phyloP scores from a whole-genome alignment of 805 yeast species.

The Kodamaea neixiangensis region DNA sequence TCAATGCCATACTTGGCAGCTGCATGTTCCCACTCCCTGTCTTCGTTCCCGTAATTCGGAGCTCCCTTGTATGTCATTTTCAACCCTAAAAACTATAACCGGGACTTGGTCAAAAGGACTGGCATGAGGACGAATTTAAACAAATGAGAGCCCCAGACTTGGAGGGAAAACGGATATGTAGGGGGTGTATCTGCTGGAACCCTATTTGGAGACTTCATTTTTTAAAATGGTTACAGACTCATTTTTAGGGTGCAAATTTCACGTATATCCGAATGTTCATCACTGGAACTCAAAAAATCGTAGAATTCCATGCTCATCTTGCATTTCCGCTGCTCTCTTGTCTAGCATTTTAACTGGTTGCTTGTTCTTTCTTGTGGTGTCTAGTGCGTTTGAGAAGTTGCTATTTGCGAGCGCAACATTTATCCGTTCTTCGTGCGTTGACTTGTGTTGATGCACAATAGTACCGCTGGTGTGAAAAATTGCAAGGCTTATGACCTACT shows the following conservation, averaged over 20 bases:
- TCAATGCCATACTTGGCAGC: constrained; percentile 4
- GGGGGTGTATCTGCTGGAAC: background rate
- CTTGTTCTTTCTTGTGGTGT: background rate
- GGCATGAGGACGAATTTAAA: background rate
- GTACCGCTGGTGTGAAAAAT: background rate
- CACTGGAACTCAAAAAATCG: background rate
- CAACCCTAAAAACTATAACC: background rate
- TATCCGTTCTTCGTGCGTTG: background rate
- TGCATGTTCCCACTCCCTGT: background rate
- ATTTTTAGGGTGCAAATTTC: background rate
- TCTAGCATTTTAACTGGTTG: background rate
- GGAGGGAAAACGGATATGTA: background rate
- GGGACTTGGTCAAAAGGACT: background rate
- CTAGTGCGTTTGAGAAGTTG: background rate
- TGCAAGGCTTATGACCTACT: background rate
- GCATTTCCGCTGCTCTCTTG: background rate
- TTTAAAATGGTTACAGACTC: background rate
- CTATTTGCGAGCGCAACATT: background rate
- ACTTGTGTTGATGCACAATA: background rate
- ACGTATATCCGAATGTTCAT: background rate
- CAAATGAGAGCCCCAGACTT: background rate
- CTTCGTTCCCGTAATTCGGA: background rate
- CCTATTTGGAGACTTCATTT: background rate
- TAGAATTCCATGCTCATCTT: background rate
- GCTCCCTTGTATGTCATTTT: background rate